Percentiles rank a stretch among this genome's conserved stretches.
Evolutionary conservation across 768 basidiomycete species (phyloP).

Genomic region (Lepiota venenata): DNA sequence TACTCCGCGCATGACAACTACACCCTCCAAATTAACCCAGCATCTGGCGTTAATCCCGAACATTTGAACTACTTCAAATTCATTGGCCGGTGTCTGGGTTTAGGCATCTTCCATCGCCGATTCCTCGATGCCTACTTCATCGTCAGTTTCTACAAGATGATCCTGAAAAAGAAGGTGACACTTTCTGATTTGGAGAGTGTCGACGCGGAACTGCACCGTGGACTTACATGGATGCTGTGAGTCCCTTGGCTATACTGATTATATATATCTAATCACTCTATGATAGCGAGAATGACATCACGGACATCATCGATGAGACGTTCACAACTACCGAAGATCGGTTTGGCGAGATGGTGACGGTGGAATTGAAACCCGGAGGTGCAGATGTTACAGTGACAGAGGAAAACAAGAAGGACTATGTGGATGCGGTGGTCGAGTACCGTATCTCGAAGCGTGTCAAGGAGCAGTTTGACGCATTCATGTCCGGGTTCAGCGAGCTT

Average conservation of each 20-base stretch:
- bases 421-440: conserved; percentile 92
- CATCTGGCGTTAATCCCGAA: conserved; percentile 97
- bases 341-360: conserved; percentile 97
- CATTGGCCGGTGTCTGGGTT: conserved; percentile 91
- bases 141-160: conserved; percentile 99
- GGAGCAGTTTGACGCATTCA: conserved; percentile 99
- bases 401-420: conserved; percentile 99
- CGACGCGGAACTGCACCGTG: conserved; percentile 91
- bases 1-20: conserved; percentile 99
- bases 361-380: conserved; percentile 91
- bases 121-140: conserved; percentile 99
- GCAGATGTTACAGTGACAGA: conserved; percentile 85
- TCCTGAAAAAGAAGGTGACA: conserved; percentile 95
- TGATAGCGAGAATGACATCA: conserved; percentile 92
- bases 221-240: conserved; percentile 98
- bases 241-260: conserved; percentile 26
- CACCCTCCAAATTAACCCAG: conserved; percentile 98
- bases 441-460: conserved; percentile 96
- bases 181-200: conserved; percentile 94
- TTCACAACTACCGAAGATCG: conserved; percentile 97
- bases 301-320: conserved; percentile 96
- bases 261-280: conserved; percentile 4
- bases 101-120: conserved; percentile 98
- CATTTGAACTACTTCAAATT: conserved; percentile 99
- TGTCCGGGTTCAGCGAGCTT: conserved; percentile 99